phyloP scores from a whole-genome alignment of 176 grass and related monocot species.

The Musa beccarii region DNA sequence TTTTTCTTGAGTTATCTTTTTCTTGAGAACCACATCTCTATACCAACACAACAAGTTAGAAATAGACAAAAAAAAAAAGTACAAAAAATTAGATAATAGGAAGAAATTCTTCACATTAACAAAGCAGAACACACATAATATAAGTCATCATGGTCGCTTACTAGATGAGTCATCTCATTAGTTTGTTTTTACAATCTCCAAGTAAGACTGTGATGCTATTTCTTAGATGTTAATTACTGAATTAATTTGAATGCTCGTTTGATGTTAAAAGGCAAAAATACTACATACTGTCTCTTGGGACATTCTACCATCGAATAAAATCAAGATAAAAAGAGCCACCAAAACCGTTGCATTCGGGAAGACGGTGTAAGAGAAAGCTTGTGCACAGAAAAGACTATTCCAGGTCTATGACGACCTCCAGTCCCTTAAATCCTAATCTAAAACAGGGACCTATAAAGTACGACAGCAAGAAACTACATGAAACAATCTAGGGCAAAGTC shows the following conservation, averaged over 20 bases:
- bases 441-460: not conserved
- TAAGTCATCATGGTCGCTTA: too few species aligned
- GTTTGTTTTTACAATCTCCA: too few species aligned
- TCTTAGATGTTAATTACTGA: not conserved
- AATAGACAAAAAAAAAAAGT: not conserved
- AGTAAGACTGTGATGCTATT: not conserved
- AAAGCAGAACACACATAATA: too few species aligned
- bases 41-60: not conserved
- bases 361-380: not conserved
- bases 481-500: not conserved
- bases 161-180: too few species aligned
- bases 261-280: not conserved
- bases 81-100: not conserved
- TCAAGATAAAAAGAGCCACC: not conserved
- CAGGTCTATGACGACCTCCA: not conserved
- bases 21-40: slow-evolving; percentile 53
- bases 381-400: not conserved
- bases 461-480: not conserved
- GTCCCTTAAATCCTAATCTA: not conserved
- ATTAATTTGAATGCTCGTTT: not conserved
- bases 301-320: too few species aligned
- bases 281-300: too few species aligned
- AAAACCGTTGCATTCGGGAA: not conserved
- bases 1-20: slow-evolving; percentile 53
- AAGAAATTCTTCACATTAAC: not conserved